Evolutionary conservation across 352 stramenopile species (phyloP), one percentile per base, ranked within the genome.

Genomic region (Stramenopiles sp.): DNA sequence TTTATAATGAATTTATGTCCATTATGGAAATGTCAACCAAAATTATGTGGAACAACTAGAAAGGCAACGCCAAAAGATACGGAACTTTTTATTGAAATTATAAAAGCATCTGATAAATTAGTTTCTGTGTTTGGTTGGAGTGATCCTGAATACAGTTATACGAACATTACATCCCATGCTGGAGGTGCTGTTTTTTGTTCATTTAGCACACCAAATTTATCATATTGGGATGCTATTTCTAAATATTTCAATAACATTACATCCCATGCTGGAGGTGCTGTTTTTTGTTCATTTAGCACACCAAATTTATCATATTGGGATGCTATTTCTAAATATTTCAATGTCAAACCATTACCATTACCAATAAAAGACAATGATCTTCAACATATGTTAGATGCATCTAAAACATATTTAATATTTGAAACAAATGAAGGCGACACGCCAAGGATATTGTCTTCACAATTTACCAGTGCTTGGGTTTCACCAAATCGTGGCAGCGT

Each of bases 1-100:
- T 69, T 69, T 69, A 27, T 69, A 69, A 69, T 69, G 53, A 69
- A 69, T 69, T 69, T 69, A 27, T 69, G 53, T 27, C 53, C 53
- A 27, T 27, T 69, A 27, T 69, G 53, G 53, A 69, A 69, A 69
- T 69, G 53, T 69, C 53, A 69, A 69, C 53, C 53, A 69, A 69
- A 69, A 69, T 27, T 69, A 23, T 69, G 53, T 27, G 53, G 53
- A 20, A 69, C 53, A 23, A 69, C 53, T 23, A 20, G 53, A 20
- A 69, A 69, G 53, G 53, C 53, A 20, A 69, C 53, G 20, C 53
- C 53, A 69, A 69, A 69, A 27, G 53, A 69, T 20, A 69, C 53
- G 20, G 53, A 69, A 27, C 53, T 69, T 69, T 69, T 69, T 27
- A 27, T 69, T 23, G 53, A 69, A 69, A 69, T 69, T 69, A 27